These are phyloP conservation scores for Schizonepeta tenuifolia DNA, from an alignment of 257 asterid genomes.

Conservation along the genomic window DNA sequence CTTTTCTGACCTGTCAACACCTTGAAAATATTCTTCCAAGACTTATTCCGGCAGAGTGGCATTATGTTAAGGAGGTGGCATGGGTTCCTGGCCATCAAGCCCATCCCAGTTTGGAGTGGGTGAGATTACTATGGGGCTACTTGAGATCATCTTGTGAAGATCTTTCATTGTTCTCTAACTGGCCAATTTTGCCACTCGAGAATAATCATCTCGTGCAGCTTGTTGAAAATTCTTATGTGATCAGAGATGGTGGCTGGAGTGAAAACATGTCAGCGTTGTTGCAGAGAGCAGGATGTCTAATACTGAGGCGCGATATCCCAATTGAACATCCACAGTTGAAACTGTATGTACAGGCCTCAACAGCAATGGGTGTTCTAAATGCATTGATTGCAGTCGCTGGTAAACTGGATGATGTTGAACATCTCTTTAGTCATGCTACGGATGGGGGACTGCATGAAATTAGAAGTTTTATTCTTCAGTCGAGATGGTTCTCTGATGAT, in stretches of 20 bases:
- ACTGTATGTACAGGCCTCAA: constrained; percentile 77
- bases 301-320: constrained; percentile 72
- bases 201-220: constrained; percentile 71
- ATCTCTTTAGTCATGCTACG: constrained; percentile 64
- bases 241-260: constrained; percentile 95
- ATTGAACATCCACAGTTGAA: constrained; percentile 73
- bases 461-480: constrained; percentile 90
- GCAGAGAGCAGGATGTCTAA: constrained; percentile 76
- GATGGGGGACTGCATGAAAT: constrained; percentile 89
- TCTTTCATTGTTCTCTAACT: constrained; percentile 78
- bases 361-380: constrained; percentile 78
- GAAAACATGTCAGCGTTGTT: constrained; percentile 80
- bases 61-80: constrained; percentile 64
- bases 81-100: constrained; percentile 77
- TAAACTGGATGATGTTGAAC: constrained; percentile 57
- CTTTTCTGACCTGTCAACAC: constrained; percentile 71
- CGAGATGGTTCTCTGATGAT: constrained; percentile 84
- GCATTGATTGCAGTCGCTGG: constrained; percentile 71
- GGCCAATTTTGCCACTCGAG: constrained; percentile 97
- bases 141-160: constrained; percentile 78
- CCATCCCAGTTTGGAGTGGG: constrained; percentile 88
- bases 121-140: constrained; percentile 79
- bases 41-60: constrained; percentile 88
- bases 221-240: constrained; percentile 79
- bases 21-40: constrained; percentile 75